Conservation (phyloP, 495 filamentous ascomycete genomes). For the Lepidopterella palustris region DNA sequence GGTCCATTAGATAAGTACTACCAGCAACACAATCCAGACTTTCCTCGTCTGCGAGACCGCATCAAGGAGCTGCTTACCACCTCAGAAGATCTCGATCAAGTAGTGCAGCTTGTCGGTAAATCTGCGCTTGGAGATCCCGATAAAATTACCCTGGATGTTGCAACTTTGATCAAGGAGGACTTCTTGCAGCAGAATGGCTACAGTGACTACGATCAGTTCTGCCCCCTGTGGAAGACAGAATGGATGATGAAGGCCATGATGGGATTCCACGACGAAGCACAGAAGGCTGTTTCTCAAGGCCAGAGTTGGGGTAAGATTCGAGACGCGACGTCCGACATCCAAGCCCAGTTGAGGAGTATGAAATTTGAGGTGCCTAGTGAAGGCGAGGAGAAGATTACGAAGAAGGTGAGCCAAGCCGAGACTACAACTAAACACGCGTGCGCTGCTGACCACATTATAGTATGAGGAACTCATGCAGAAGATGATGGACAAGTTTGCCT, state of each 20-base stretch:
- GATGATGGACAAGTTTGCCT: slow-evolving; percentile 94
- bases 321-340: slow-evolving; percentile 81
- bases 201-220: slow-evolving; percentile 98
- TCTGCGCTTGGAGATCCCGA: slow-evolving; percentile 91
- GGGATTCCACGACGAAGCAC: slow-evolving; percentile 93
- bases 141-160: slow-evolving; percentile 96
- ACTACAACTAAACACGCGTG: neutral
- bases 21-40: slow-evolving; percentile 85
- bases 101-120: slow-evolving; percentile 97
- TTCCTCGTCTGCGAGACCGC: slow-evolving; percentile 84
- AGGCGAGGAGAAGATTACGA: slow-evolving; percentile 63
- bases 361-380: slow-evolving; percentile 91
- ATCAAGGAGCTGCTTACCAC: slow-evolving; percentile 89
- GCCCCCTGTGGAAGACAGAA: slow-evolving; percentile 97
- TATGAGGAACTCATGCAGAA: slow-evolving; percentile 86
- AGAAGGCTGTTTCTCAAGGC: slow-evolving; percentile 88
- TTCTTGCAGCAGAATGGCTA: slow-evolving; percentile 99
- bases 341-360: slow-evolving; percentile 74
- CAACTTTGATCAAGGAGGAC: slow-evolving; percentile 90
- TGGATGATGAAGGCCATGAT: slow-evolving; percentile 99
- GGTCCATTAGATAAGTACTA: slow-evolving; percentile 83
- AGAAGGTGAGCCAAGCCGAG: slow-evolving; percentile 54
- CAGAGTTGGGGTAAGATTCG: slow-evolving; percentile 87
- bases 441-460: slow-evolving; percentile 38
- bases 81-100: slow-evolving; percentile 95